Percentiles rank a stretch among this genome's conserved stretches.
These are phyloP conservation scores for Amanita fuliginea DNA, from an alignment of 768 basidiomycete genomes.

Conservation along the genomic window DNA sequence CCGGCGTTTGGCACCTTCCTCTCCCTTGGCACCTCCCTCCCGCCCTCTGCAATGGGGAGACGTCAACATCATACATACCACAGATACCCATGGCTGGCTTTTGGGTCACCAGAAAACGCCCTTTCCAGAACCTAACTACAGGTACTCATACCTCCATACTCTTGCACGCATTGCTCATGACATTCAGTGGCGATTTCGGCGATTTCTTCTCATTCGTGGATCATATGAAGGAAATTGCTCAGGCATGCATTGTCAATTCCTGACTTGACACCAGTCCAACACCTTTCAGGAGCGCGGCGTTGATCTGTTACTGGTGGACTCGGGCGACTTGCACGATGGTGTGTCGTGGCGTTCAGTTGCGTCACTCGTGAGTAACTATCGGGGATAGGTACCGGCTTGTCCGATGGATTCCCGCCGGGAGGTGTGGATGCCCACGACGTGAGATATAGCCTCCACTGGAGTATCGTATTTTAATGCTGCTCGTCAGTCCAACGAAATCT, in stretches of 20 bases:
- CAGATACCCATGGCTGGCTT: constrained; percentile 65
- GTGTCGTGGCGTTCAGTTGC: background rate
- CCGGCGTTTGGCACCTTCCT: constrained; percentile 28
- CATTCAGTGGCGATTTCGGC: constrained; percentile 36
- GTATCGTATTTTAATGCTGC: background rate
- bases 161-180: background rate
- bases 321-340: constrained; percentile 73
- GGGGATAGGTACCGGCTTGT: constrained; percentile 57
- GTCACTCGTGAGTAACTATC: background rate
- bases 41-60: constrained; percentile 78
- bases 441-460: constrained; percentile 5
- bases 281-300: constrained; percentile 48
- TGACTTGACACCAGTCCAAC: background rate
- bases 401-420: constrained; percentile 63
- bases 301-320: constrained; percentile 75
- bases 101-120: constrained; percentile 72
- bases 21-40: constrained; percentile 43
- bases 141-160: constrained; percentile 20
- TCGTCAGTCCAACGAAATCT: constrained; percentile 62
- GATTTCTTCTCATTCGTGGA: constrained; percentile 80
- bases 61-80: constrained; percentile 79
- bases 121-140: constrained; percentile 71
- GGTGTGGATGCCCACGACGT: constrained; percentile 68
- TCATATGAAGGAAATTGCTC: constrained; percentile 70
- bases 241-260: constrained; percentile 21